These are phyloP conservation scores for Mycena sanguinolenta DNA, from an alignment of 768 basidiomycete species.

Conservation along the genomic window DNA sequence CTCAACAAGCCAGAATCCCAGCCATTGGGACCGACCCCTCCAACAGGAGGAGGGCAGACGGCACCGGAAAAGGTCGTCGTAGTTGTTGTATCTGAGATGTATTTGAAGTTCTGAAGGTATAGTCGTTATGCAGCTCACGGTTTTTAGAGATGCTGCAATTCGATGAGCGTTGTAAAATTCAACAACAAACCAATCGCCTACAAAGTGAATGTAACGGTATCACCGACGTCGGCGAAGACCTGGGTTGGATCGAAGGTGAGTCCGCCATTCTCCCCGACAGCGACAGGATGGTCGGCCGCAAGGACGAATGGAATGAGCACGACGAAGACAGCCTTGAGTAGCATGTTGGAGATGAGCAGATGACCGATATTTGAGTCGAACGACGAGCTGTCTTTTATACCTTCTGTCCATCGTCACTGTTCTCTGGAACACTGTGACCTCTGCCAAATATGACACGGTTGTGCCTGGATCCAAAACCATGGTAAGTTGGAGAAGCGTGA, in stretches of 20 bases:
- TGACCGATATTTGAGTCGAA: no score
- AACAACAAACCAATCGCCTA: no score
- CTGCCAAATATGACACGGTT: not conserved
- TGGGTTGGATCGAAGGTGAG: slow-evolving; percentile 30
- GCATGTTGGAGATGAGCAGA: no score
- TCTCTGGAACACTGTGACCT: no score
- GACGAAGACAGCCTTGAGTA: no score
- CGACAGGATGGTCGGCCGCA: no score
- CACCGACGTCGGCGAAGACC: slow-evolving; percentile 30
- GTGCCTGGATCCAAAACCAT: not conserved
- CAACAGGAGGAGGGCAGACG: slow-evolving; percentile 40
- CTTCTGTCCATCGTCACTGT: no score
- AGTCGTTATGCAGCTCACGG: slow-evolving; percentile 12
- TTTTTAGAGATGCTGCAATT: slow-evolving; percentile 24
- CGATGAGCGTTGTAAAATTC: not conserved
- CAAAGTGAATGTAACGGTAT: slow-evolving; percentile 39
- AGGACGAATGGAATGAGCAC: no score
- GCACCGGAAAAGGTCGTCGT: slow-evolving; percentile 35
- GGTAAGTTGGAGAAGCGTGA: not conserved
- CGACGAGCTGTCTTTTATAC: no score
- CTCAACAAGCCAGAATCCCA: slow-evolving; percentile 42
- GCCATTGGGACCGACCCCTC: slow-evolving; percentile 32
- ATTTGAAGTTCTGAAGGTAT: not conserved
- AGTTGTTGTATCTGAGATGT: slow-evolving; percentile 34
- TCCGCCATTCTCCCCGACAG: no score